A percentile compares a stretch with the other conserved stretches of the same genome.
These are phyloP conservation scores for Chaetomiaceae sp. DNA, from an alignment of 2,329 filamentous ascomycete genomes.

Conservation along the genomic window DNA sequence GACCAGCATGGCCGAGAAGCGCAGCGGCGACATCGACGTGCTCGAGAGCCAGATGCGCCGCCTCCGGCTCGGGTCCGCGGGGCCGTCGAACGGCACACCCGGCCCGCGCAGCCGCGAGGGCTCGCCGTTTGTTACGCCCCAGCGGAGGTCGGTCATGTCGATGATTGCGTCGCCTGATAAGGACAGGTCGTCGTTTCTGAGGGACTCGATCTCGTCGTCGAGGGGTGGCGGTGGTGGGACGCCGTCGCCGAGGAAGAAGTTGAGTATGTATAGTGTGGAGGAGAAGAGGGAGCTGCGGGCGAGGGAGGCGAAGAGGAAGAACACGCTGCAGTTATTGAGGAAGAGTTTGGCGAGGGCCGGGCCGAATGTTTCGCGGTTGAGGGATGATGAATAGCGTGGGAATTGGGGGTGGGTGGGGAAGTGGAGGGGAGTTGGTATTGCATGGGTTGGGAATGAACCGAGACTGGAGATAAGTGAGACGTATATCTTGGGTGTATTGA, in stretches of 20 bases:
- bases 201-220: conserved; percentile 38
- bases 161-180: conserved; percentile 33
- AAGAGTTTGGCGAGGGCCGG: conserved; percentile 46
- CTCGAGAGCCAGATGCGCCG: conserved; percentile 80
- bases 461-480: background rate
- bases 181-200: conserved; percentile 23
- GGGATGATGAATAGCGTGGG: conserved; percentile 25
- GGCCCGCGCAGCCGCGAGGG: conserved; percentile 36
- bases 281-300: conserved; percentile 56
- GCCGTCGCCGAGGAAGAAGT: conserved; percentile 51
- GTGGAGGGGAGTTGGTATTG: background rate
- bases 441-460: background rate
- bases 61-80: conserved; percentile 26
- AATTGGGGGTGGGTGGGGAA: background rate
- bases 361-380: conserved; percentile 42
- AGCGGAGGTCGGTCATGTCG: conserved; percentile 38
- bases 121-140: conserved; percentile 40
- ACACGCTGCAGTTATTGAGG: conserved; percentile 50
- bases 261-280: conserved; percentile 55
- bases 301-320: conserved; percentile 49
- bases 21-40: conserved; percentile 84
- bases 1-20: conserved; percentile 87
- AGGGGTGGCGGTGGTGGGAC: conserved; percentile 24
- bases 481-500: conserved; percentile 1
- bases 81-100: conserved; percentile 12